These are phyloP conservation scores for Ensete glaucum DNA, from an alignment of 176 grass and related monocot genomes.

Conservation along the genomic window DNA sequence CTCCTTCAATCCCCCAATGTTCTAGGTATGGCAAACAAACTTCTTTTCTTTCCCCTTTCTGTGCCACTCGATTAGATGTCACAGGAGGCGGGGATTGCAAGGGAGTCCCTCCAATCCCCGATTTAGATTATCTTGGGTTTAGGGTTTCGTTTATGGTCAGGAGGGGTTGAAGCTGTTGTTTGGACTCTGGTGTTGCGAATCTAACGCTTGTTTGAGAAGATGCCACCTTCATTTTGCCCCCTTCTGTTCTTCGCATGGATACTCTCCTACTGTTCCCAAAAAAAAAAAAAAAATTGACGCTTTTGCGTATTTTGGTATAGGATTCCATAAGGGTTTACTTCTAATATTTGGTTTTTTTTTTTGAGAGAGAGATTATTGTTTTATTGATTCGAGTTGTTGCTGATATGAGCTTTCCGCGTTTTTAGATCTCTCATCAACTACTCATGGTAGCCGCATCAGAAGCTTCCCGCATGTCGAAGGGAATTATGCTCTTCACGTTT, in stretches of 20 bases:
- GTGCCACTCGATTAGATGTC: not conserved
- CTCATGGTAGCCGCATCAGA: conserved; percentile 58
- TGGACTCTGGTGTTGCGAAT: not conserved
- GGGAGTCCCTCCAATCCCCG: not conserved
- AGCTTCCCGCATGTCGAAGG: conserved; percentile 87
- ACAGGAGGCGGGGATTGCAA: not conserved
- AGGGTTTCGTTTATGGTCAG: not conserved
- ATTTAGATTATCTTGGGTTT: not conserved
- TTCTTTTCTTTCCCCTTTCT: conserved; percentile 7
- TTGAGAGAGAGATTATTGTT: not conserved
- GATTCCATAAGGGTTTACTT: too few species aligned
- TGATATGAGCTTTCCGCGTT: not conserved
- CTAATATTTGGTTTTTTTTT: too few species aligned
- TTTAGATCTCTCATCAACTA: conserved; percentile 61
- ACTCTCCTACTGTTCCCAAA: not conserved
- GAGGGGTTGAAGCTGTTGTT: not conserved
- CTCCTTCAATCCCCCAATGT: conserved; percentile 56
- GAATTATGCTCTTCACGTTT: conserved; percentile 75
- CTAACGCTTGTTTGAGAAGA: not conserved
- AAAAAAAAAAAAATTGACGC: not conserved
- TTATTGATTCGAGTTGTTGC: conserved; percentile 3
- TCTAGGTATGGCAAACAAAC: conserved; percentile 34
- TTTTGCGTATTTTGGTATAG: not conserved
- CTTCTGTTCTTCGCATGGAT: not conserved
- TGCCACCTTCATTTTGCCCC: not conserved